These are phyloP conservation scores for Boletus bicolor DNA, from an alignment of 768 basidiomycete genomes.

Conservation along the genomic window DNA sequence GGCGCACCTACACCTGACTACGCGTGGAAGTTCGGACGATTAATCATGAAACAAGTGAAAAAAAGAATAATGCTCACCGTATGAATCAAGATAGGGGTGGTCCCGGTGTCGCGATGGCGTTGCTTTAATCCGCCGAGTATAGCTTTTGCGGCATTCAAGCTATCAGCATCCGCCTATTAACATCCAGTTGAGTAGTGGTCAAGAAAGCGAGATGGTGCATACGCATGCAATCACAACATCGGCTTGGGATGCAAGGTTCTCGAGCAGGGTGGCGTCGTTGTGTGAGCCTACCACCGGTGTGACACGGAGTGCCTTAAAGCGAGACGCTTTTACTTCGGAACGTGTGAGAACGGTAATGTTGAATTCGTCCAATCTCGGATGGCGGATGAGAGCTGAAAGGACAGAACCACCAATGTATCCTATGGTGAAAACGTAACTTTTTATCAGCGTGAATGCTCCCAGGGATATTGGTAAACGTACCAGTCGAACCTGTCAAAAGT, in stretches of 20 bases:
- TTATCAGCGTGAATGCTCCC: neutral
- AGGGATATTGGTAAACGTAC: slow-evolving; percentile 6
- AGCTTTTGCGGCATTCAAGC: slow-evolving; percentile 40
- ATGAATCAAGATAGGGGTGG: slow-evolving; percentile 51
- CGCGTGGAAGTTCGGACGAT: neutral
- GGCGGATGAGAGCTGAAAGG: slow-evolving; percentile 43
- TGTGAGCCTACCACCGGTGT: slow-evolving; percentile 39
- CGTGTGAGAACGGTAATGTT: slow-evolving; percentile 47
- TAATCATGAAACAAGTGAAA: slow-evolving; percentile 2
- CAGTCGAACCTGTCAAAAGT: slow-evolving; percentile 19
- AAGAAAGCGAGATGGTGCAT: neutral
- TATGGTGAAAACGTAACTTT: slow-evolving; percentile 8
- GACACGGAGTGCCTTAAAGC: slow-evolving; percentile 8
- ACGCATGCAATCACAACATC: slow-evolving; percentile 43
- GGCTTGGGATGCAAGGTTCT: slow-evolving; percentile 39
- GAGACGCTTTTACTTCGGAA: slow-evolving; percentile 35
- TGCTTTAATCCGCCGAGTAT: slow-evolving; percentile 50
- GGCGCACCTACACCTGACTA: slow-evolving; percentile 48
- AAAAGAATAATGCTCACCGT: slow-evolving; percentile 41
- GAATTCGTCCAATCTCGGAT: slow-evolving; percentile 41
- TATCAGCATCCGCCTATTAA: slow-evolving; percentile 41
- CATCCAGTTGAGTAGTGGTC: neutral
- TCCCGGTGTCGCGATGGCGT: slow-evolving; percentile 38
- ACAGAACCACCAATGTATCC: slow-evolving; percentile 60
- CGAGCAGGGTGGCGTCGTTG: slow-evolving; percentile 38